A percentile compares a stretch with the other conserved stretches of the same genome.
phyloP scores from a whole-genome alignment of 192 early-diverging fungal genomes.

The Coemansia sp. region DNA sequence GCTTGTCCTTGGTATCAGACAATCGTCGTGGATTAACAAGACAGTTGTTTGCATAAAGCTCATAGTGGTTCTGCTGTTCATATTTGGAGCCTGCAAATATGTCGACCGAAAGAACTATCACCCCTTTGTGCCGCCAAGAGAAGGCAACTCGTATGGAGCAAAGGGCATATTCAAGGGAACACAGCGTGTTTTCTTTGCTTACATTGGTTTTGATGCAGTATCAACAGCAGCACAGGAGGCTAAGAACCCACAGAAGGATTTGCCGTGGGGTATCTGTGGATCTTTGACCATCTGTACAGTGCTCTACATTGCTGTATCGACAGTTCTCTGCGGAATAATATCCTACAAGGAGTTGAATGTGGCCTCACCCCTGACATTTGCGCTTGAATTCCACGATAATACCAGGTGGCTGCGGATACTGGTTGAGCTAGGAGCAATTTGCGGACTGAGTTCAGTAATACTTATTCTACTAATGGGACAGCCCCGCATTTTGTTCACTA shows the following conservation, averaged over 20 bases:
- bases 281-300: slow-evolving; percentile 74
- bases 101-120: slow-evolving; percentile 70
- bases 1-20: slow-evolving; percentile 69
- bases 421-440: slow-evolving; percentile 75
- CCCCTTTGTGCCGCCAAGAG: slow-evolving; percentile 74
- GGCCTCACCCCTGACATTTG: slow-evolving; percentile 59
- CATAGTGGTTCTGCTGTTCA: slow-evolving; percentile 71
- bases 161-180: slow-evolving; percentile 72
- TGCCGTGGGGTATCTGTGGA: slow-evolving; percentile 85
- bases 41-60: slow-evolving; percentile 73
- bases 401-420: slow-evolving; percentile 72
- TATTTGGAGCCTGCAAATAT: slow-evolving; percentile 69
- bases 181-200: slow-evolving; percentile 73
- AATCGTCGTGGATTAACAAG: slow-evolving; percentile 74
- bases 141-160: slow-evolving; percentile 62
- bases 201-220: slow-evolving; percentile 88
- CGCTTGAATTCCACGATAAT: slow-evolving; percentile 37
- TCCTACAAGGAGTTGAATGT: slow-evolving; percentile 56
- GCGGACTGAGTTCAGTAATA: slow-evolving; percentile 78
- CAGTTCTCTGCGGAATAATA: slow-evolving; percentile 73
- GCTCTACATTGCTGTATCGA: slow-evolving; percentile 72
- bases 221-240: slow-evolving; percentile 85
- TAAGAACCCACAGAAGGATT: slow-evolving; percentile 70
- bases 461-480: slow-evolving; percentile 75
- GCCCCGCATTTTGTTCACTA: slow-evolving; percentile 83